These are phyloP conservation scores for Monosporascus sp. DNA, from an alignment of 2,329 filamentous ascomycete genomes.

Conservation along the genomic window DNA sequence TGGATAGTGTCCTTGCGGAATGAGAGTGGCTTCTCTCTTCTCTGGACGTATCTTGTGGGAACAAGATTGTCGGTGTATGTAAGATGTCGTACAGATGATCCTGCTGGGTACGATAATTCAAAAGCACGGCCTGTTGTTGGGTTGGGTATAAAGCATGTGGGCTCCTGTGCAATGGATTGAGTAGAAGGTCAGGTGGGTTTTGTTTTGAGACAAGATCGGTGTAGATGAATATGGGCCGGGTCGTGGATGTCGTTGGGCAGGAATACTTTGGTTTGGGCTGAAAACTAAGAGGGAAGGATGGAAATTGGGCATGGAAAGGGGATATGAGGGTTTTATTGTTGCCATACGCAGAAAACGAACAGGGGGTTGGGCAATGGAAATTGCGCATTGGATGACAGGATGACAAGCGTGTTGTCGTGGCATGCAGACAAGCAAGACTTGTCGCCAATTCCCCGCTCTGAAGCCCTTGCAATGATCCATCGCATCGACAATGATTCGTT, in stretches of 20 bases:
- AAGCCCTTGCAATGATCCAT: neutral
- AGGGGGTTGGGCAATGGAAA: conserved; percentile 24
- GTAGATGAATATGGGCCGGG: conserved; percentile 17
- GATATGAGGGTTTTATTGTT: conserved; percentile 46
- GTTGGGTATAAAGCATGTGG: conserved; percentile 11
- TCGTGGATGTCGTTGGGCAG: conserved; percentile 27
- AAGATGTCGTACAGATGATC: conserved; percentile 17
- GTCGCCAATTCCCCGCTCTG: neutral
- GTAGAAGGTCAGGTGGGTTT: neutral
- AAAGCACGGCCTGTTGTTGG: conserved; percentile 15
- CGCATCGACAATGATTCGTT: neutral
- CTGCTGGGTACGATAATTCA: conserved; percentile 20
- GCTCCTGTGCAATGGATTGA: conserved; percentile 4
- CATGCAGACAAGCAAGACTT: neutral
- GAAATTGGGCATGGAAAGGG: conserved; percentile 37
- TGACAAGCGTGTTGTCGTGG: conserved; percentile 8
- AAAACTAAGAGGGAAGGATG: conserved; percentile 28
- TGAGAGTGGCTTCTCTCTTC: conserved; percentile 23
- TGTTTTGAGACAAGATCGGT: conserved; percentile 18
- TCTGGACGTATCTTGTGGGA: conserved; percentile 12
- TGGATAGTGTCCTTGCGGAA: conserved; percentile 17
- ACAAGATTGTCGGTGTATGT: conserved; percentile 13
- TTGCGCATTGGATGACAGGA: conserved; percentile 8
- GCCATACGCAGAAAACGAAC: conserved; percentile 18
- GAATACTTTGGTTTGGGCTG: conserved; percentile 29